A percentile compares a stretch with the other conserved stretches of the same genome.
phyloP scores from a whole-genome alignment of 2,329 filamentous ascomycete genomes.

The Emydomyces testavorans region DNA sequence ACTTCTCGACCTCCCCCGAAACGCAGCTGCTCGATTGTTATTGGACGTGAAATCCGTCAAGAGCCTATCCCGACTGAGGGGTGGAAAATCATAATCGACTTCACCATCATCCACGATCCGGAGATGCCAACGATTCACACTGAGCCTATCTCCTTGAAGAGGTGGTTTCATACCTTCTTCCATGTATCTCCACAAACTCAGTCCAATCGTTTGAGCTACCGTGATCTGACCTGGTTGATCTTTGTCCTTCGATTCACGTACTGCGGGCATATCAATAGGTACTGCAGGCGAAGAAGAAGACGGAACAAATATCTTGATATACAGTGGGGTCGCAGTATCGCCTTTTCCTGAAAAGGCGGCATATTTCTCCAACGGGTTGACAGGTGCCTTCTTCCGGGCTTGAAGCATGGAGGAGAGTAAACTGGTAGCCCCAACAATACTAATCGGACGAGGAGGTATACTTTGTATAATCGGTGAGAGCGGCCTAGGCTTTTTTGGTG shows the following conservation, averaged over 20 bases:
- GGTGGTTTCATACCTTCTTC: conserved; percentile 47
- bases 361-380: conserved; percentile 52
- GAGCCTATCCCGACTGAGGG: conserved; percentile 45
- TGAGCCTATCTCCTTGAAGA: conserved; percentile 42
- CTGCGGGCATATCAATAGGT: conserved; percentile 48
- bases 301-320: conserved; percentile 52
- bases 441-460: conserved; percentile 51
- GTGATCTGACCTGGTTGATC: conserved; percentile 39
- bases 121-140: conserved; percentile 53
- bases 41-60: conserved; percentile 56
- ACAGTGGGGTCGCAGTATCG: conserved; percentile 45
- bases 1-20: conserved; percentile 47
- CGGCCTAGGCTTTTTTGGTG: conserved; percentile 42
- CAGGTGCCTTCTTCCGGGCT: conserved; percentile 45
- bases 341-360: conserved; percentile 50
- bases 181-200: conserved; percentile 50
- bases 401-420: conserved; percentile 48
- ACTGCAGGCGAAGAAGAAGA: conserved; percentile 47
- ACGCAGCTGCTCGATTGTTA: conserved; percentile 47
- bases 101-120: conserved; percentile 59
- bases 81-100: conserved; percentile 55
- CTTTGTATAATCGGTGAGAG: conserved; percentile 43
- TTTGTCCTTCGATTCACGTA: conserved; percentile 45
- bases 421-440: conserved; percentile 44
- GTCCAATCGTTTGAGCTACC: conserved; percentile 52